Conservation (phyloP, 1,284 basidiomycete genomes). For the Cutaneotrichosporon cyanovorans region DNA sequence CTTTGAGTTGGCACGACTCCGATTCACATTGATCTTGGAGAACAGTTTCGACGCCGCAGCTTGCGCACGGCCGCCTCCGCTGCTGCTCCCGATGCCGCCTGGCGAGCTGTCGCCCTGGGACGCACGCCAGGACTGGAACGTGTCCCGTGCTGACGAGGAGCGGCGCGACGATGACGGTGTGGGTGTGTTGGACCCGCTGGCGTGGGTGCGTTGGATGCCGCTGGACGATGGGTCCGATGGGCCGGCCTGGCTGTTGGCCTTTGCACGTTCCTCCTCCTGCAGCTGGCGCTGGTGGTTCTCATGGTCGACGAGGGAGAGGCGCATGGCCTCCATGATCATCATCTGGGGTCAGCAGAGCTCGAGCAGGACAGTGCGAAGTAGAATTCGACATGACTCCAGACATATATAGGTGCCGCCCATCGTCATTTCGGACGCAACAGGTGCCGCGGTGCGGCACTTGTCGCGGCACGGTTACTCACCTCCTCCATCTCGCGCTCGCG, state of each 20-base stretch:
- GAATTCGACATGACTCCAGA: no score
- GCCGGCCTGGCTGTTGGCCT: background rate
- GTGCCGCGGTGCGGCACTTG: no score
- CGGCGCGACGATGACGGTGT: constrained; percentile 12
- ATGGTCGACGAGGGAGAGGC: constrained; percentile 85
- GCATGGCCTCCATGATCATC: constrained; percentile 99
- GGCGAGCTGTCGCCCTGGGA: background rate
- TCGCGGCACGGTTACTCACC: no score
- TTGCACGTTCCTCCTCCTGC: constrained; percentile 19
- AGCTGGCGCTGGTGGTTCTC: constrained; percentile 49
- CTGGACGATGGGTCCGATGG: background rate
- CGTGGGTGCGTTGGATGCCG: background rate
- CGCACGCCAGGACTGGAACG: constrained; percentile 16
- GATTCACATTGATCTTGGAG: constrained; percentile 26
- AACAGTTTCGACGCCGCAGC: constrained; percentile 28
- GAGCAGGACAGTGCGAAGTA: background rate
- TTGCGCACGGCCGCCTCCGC: constrained; percentile 13
- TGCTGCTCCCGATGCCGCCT: no score
- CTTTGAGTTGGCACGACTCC: constrained; percentile 17
- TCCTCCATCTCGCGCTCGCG: constrained; percentile 77
- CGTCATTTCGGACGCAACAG: no score
- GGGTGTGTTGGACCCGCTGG: constrained; percentile 1
- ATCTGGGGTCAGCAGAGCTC: constrained; percentile 51
- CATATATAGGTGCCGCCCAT: no score
- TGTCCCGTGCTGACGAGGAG: constrained; percentile 13